phyloP scores from a whole-genome alignment of 2,329 filamentous ascomycete genomes.

The Onygenales sp. region DNA sequence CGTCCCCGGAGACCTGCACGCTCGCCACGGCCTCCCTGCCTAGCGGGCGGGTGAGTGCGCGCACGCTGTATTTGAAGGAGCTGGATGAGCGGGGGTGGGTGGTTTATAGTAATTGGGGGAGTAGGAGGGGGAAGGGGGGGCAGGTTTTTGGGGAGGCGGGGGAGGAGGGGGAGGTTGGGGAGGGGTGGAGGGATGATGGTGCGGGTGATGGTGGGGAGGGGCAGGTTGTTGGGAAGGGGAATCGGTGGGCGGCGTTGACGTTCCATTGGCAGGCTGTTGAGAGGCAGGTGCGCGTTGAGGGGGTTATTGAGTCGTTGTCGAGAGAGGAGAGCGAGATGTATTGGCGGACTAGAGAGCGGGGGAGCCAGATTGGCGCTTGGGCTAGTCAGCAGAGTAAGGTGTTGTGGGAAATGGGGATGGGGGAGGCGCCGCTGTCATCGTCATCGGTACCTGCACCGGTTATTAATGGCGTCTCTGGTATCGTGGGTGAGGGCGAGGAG shows the following conservation, averaged over 20 bases:
- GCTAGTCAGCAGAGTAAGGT: conserved; percentile 81
- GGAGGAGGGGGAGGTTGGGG: conserved; percentile 9
- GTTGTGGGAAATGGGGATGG: conserved; percentile 38
- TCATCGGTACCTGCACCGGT: neutral
- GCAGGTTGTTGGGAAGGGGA: conserved; percentile 31
- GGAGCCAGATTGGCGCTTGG: conserved; percentile 83
- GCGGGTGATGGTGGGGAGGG: conserved; percentile 4
- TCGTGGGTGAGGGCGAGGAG: conserved; percentile 12
- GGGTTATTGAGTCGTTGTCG: conserved; percentile 56
- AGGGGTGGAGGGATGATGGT: conserved; percentile 6
- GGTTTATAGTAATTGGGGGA: conserved; percentile 86
- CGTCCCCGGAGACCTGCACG: conserved; percentile 80
- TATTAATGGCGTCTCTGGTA: conserved; percentile 13
- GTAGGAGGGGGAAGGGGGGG: conserved; percentile 43
- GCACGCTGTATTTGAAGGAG: conserved; percentile 92
- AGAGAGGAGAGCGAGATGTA: conserved; percentile 62
- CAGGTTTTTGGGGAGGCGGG: conserved; percentile 27
- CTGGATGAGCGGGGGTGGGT: conserved; percentile 76
- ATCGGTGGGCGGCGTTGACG: conserved; percentile 70
- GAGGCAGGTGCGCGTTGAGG: conserved; percentile 85
- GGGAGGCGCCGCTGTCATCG: conserved; percentile 2
- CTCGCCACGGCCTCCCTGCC: conserved; percentile 78
- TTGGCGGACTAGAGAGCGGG: conserved; percentile 60
- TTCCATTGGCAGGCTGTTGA: conserved; percentile 88
- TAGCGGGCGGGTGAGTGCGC: conserved; percentile 71